Conservation (phyloP, 108 stramenopile genomes). For the Skeletonema marinoi region DNA sequence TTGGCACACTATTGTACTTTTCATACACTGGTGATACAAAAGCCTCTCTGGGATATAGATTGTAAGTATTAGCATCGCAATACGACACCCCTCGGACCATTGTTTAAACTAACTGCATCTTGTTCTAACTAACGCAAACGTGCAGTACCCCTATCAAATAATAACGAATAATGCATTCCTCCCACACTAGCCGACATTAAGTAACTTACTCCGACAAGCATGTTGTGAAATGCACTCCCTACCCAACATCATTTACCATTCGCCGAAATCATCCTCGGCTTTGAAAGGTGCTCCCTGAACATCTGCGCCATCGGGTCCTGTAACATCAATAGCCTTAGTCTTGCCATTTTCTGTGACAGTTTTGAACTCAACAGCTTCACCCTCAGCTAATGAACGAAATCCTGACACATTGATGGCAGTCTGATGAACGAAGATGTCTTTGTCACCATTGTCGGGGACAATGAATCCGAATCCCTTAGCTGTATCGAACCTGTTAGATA, state of each 20-base stretch:
- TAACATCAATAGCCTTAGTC: constrained; percentile 78
- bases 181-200: background rate
- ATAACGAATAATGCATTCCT: background rate
- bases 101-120: background rate
- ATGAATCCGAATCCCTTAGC: constrained; percentile 84
- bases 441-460: constrained; percentile 59
- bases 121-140: background rate
- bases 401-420: constrained; percentile 65
- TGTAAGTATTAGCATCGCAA: background rate
- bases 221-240: background rate
- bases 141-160: constrained; percentile 1
- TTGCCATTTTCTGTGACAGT: background rate
- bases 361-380: constrained; percentile 22
- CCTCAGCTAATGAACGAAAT: constrained; percentile 67
- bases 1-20: constrained; percentile 20
- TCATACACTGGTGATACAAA: constrained; percentile 23
- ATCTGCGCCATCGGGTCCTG: constrained; percentile 87
- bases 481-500: constrained; percentile 40
- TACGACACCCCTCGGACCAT: background rate
- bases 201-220: background rate
- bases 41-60: background rate
- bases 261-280: constrained; percentile 31
- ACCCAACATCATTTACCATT: constrained; percentile 27
- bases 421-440: constrained; percentile 80
- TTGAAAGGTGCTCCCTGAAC: constrained; percentile 74